These are phyloP conservation scores for Kodamaea jinghongensis DNA, from an alignment of 805 yeast species.

Conservation along the genomic window DNA sequence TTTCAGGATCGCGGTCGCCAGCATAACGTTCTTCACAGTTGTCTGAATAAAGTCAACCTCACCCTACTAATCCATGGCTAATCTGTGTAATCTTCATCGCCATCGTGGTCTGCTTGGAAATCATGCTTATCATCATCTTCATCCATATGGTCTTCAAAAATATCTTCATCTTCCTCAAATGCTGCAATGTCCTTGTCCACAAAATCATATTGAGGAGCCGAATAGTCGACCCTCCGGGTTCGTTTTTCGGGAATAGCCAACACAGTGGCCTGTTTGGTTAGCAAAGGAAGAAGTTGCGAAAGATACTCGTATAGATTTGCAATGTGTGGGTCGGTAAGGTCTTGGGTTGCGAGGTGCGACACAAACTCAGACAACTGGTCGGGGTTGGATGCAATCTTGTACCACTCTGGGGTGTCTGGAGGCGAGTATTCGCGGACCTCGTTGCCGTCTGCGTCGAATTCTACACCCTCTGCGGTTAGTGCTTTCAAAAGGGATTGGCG, in stretches of 20 bases:
- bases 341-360: constrained; percentile 18
- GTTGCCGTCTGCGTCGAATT: constrained; percentile 31
- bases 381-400: constrained; percentile 34
- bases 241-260: constrained; percentile 6
- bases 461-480: constrained; percentile 30
- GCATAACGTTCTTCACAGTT: too few relatives aligned
- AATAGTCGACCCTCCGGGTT: constrained; percentile 5
- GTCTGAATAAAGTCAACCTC: too few relatives aligned
- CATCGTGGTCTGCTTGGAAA: not conserved
- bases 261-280: constrained; percentile 24
- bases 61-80: too few relatives aligned
- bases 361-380: constrained; percentile 28
- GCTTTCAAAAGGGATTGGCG: constrained; percentile 29
- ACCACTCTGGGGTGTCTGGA: constrained; percentile 20
- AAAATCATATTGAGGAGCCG: not conserved
- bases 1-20: too few relatives aligned
- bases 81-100: too few relatives aligned
- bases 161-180: constrained; percentile 11
- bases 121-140: constrained; percentile 14
- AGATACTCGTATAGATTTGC: constrained; percentile 29
- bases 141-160: constrained; percentile 12
- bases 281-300: constrained; percentile 24
- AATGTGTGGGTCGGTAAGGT: constrained; percentile 25
- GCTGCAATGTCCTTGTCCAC: constrained; percentile 13
- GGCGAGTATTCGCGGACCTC: constrained; percentile 18